A percentile compares a stretch with the other conserved stretches of the same genome.
Conservation (phyloP, 2,329 filamentous ascomycete species). For the Pseudocercospora eumusae region DNA sequence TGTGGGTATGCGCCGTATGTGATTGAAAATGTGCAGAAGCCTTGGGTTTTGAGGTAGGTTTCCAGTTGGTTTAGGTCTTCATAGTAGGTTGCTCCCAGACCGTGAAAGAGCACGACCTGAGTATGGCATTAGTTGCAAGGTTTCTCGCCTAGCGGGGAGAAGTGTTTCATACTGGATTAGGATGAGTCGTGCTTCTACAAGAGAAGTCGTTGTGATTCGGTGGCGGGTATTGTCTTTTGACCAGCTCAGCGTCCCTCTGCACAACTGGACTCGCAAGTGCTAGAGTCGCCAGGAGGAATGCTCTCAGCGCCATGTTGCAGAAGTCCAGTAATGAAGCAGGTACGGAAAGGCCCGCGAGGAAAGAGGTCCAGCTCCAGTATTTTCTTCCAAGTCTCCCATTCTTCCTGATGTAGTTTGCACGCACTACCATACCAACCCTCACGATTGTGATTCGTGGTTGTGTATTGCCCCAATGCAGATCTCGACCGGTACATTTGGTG, state of each 20-base stretch:
- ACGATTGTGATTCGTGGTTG: background rate
- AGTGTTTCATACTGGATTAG: slow-evolving; percentile 25
- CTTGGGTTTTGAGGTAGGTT: slow-evolving; percentile 23
- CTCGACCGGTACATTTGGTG: background rate
- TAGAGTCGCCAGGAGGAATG: background rate
- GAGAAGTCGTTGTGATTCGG: slow-evolving; percentile 30
- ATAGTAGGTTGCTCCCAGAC: slow-evolving; percentile 33
- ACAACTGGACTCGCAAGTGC: slow-evolving; percentile 7
- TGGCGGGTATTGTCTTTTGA: slow-evolving; percentile 14
- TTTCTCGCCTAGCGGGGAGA: background rate
- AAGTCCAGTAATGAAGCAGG: background rate
- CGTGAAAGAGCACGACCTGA: slow-evolving; percentile 29
- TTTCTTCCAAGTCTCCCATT: no score
- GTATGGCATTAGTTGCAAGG: background rate
- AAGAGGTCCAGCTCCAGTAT: no score
- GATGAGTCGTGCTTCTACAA: slow-evolving; percentile 27
- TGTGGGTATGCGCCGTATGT: slow-evolving; percentile 30
- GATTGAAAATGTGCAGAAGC: slow-evolving; percentile 32
- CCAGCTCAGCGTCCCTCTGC: slow-evolving; percentile 5
- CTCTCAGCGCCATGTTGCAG: background rate
- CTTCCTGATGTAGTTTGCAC: background rate
- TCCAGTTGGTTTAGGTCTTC: slow-evolving; percentile 32
- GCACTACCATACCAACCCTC: background rate
- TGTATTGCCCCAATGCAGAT: slow-evolving; percentile 9
- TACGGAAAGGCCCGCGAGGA: no score